Evolutionary conservation across 2,329 filamentous ascomycete species (phyloP).

Genomic region (Monosporascus sp.): DNA sequence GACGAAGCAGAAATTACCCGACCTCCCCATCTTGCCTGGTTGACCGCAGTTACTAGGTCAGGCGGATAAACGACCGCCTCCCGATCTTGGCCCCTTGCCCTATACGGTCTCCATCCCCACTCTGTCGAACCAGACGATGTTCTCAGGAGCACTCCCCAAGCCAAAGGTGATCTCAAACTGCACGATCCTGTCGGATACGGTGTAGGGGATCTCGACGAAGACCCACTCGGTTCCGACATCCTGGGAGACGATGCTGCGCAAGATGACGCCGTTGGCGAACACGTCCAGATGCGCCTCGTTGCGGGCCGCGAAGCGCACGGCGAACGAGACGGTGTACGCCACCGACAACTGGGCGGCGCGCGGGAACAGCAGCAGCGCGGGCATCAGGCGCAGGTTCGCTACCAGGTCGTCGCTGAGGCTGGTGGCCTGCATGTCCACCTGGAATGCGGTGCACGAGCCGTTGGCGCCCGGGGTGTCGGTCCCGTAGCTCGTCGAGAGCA

Average conservation of each 20-base stretch:
- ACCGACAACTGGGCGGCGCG: constrained; percentile 3
- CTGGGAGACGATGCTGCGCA: constrained; percentile 33
- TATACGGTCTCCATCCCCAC: constrained; percentile 4
- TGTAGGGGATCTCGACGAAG: constrained; percentile 44
- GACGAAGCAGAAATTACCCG: neutral
- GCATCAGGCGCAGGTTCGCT: constrained; percentile 16
- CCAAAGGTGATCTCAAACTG: constrained; percentile 17
- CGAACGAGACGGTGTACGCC: constrained; percentile 13
- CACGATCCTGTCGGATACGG: constrained; percentile 17
- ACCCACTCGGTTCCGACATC: constrained; percentile 29
- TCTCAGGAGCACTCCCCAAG: constrained; percentile 8
- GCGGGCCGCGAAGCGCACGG: constrained; percentile 11
- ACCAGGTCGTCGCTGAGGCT: constrained; percentile 14
- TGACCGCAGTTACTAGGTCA: no score
- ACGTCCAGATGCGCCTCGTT: constrained; percentile 31
- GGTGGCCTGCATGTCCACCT: constrained; percentile 16
- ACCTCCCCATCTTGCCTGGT: no score
- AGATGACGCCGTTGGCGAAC: constrained; percentile 35
- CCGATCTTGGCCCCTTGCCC: no score
- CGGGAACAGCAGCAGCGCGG: constrained; percentile 9
- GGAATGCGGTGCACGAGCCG: constrained; percentile 17
- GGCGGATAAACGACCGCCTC: no score
- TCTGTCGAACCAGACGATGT: constrained; percentile 18
- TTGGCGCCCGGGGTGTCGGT: constrained; percentile 11
- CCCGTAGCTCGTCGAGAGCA: constrained; percentile 19